Conservation (phyloP, 78 protist species). For the Dictyostelium discoideum region dicty_2.7 NC_007088.5:7392501-7393000, state of each 20-base stretch:
- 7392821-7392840: neutral
- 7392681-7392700: neutral
- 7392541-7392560: neutral
- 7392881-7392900: neutral
- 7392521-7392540: neutral
- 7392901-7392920: neutral
- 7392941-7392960: conserved; percentile 26
- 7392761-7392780: neutral
- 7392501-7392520: neutral
- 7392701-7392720: neutral
- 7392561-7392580: neutral
- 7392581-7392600: neutral
- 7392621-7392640: neutral
- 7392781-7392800: neutral
- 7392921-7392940: conserved; percentile 3
- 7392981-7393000: conserved; percentile 12
- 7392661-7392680: neutral
- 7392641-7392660: neutral
- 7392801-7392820: neutral
- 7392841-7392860: neutral
- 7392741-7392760: neutral
- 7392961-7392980: conserved; percentile 24
- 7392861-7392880: neutral
- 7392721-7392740: neutral
- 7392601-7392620: neutral